Evolutionary conservation across 106 monocot genomes (phyloP), one percentile per base, ranked within the genome.

Genomic region (Dendrobium catenatum): DNA sequence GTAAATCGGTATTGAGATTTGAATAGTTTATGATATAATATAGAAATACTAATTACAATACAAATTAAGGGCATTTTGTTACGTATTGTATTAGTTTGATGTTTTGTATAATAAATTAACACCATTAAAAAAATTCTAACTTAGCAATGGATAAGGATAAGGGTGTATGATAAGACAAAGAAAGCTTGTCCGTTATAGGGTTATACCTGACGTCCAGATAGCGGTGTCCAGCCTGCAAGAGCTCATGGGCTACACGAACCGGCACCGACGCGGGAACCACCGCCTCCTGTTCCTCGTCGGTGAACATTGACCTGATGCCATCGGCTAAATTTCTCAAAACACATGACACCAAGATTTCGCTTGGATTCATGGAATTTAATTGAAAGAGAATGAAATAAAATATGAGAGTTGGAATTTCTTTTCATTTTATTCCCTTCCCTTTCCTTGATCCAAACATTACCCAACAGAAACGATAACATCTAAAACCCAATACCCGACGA

Each of bases 161-260:
- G 18, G 8, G 17, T 66, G 17, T n/a, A 48, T 24, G 27, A 27
- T 22, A 68, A 22, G 7, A 6, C 40, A 59, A 15, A 51, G 15
- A 51, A 51, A 51, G 10, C 13, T 51, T 3, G 51, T 55, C 27
- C 17, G 78, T 48, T n/a, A 31, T 1, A 1, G 31, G 31, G 31
- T 31, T 31, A 6, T 83, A 96, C 93, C 93, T 92, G 79, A 96
- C 90, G 82, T 96, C 96, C 19, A 96, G 83, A 81, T 94, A 96
- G 3, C 90, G 87, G 72, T 96, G 92, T 15, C 96, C 96, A 4
- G 94, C 96, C 46, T 87, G 96, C 64, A 94, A 89, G 31, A 96
- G 90, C 85, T 94, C 96, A 72, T 90, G 85, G 17, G 96, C 96
- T 18, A 94, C 85, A 13, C 86, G 85, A 59, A 94, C 96, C 26